A percentile compares a stretch with the other conserved stretches of the same genome.
These are phyloP conservation scores for Candida albicans DNA, from an alignment of 1,139 yeast species.

Conservation along the genomic window DNA sequence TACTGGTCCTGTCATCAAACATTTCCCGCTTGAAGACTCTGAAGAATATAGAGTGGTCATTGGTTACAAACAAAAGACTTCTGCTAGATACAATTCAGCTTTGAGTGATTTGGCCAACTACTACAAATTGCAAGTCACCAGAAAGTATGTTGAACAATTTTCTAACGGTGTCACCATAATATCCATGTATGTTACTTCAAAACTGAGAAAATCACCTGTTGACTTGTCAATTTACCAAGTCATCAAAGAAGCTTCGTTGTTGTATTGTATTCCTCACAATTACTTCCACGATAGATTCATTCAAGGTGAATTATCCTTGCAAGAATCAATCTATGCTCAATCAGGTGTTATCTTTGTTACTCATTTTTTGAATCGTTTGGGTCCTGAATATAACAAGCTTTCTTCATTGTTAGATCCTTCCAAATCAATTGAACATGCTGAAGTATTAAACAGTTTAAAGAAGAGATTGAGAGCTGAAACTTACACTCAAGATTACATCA, in stretches of 20 bases:
- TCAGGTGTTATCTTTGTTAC: constrained; percentile 90
- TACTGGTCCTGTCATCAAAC: constrained; percentile 92
- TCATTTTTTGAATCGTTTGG: constrained; percentile 91
- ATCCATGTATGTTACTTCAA: constrained; percentile 79
- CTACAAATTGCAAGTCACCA: constrained; percentile 80
- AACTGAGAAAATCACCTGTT: constrained; percentile 42
- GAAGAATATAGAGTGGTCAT: constrained; percentile 83
- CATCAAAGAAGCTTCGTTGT: constrained; percentile 88
- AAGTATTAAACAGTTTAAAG: constrained; percentile 77
- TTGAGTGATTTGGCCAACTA: constrained; percentile 85
- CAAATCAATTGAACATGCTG: constrained; percentile 64
- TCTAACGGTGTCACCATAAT: constrained; percentile 84
- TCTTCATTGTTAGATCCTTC: constrained; percentile 61
- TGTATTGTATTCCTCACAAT: constrained; percentile 89
- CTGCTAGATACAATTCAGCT: constrained; percentile 88
- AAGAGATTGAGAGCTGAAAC: constrained; percentile 92
- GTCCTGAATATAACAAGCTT: constrained; percentile 82
- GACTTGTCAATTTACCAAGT: constrained; percentile 87
- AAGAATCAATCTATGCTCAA: constrained; percentile 93
- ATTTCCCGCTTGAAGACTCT: constrained; percentile 75
- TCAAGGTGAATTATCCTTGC: constrained; percentile 79
- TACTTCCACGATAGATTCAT: constrained; percentile 76
- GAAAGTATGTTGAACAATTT: constrained; percentile 94
- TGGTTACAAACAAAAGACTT: constrained; percentile 82
- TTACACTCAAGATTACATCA: constrained; percentile 81